A percentile compares a stretch with the other conserved stretches of the same genome.
Conservation (phyloP, 495 filamentous ascomycete species). For the Aspergillus incahuasiensis region DNA sequence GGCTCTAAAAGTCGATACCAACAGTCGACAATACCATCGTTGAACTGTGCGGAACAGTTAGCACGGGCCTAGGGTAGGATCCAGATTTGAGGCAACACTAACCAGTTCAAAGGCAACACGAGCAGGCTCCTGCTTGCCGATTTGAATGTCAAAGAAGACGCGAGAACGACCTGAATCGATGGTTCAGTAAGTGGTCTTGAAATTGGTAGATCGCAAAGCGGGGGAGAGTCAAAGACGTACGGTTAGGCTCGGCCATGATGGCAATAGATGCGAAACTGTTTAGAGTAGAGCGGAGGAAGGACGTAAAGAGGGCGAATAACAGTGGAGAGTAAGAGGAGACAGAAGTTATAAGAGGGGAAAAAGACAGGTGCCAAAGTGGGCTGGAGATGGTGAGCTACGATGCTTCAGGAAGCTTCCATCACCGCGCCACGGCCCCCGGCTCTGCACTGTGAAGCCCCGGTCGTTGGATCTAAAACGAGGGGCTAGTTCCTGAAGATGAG, state of each 20-base stretch:
- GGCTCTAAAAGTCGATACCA: background rate
- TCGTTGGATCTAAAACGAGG: background rate
- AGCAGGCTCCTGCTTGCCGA: constrained; percentile 64
- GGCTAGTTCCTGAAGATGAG: background rate
- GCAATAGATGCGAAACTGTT: constrained; percentile 5
- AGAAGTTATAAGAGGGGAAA: constrained; percentile 8
- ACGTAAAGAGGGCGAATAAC: constrained; percentile 9
- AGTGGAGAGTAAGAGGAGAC: constrained; percentile 11
- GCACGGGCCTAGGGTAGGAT: constrained; percentile 6
- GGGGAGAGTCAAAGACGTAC: constrained; percentile 26
- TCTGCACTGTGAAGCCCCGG: background rate
- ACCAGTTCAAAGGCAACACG: constrained; percentile 80
- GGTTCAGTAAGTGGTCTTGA: constrained; percentile 15
- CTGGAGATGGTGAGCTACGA: constrained; percentile 14
- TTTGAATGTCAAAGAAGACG: constrained; percentile 86
- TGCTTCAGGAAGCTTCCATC: constrained; percentile 48
- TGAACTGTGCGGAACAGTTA: constrained; percentile 49
- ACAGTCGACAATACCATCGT: constrained; percentile 54
- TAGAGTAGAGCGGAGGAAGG: constrained; percentile 7
- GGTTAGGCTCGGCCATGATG: constrained; percentile 35
- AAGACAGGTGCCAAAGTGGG: constrained; percentile 10
- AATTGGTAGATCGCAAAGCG: constrained; percentile 25
- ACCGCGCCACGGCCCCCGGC: constrained; percentile 9
- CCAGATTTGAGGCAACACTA: constrained; percentile 22
- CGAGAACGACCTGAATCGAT: constrained; percentile 51